Conservation (phyloP, 1,284 basidiomycete genomes). For the Tylopilus sp. region DNA sequence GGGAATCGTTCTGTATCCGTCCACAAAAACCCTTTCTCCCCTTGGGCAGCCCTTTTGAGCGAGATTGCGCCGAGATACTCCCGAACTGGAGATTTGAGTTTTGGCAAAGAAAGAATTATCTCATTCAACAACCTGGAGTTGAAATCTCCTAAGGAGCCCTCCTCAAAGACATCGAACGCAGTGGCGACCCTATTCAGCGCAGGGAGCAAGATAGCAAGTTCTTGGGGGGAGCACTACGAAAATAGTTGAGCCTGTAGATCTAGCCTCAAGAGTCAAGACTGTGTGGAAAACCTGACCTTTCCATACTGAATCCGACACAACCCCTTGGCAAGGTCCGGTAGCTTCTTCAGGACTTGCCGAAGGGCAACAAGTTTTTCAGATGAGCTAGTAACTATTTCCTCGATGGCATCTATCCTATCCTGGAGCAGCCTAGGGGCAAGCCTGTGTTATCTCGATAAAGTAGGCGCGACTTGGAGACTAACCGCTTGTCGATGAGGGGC, state of each 20-base stretch:
- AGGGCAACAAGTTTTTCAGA: constrained; percentile 60
- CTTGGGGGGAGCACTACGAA: constrained; percentile 73
- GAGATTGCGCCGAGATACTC: constrained; percentile 59
- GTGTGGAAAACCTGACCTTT: constrained; percentile 48
- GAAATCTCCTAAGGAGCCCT: constrained; percentile 50
- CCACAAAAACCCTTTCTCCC: constrained; percentile 74
- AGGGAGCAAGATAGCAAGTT: constrained; percentile 73
- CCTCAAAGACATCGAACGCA: constrained; percentile 54
- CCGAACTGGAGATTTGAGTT: constrained; percentile 53
- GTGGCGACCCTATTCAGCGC: constrained; percentile 71
- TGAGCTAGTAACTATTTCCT: constrained; percentile 65
- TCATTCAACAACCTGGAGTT: constrained; percentile 65
- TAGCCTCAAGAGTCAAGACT: background rate
- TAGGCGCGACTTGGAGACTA: constrained; percentile 18
- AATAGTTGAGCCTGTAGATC: background rate
- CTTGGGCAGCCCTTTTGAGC: constrained; percentile 62
- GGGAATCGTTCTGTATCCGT: constrained; percentile 67
- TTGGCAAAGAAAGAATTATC: constrained; percentile 66
- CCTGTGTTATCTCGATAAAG: constrained; percentile 5
- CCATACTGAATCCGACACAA: constrained; percentile 87
- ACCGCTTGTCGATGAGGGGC: constrained; percentile 77
- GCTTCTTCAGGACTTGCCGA: constrained; percentile 62
- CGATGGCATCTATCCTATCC: constrained; percentile 77
- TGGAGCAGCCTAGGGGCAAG: constrained; percentile 54
- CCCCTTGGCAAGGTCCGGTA: constrained; percentile 88